Evolutionary conservation across 345 rosid genomes (phyloP), one percentile per base, ranked within the genome.

Genomic region (Bruguiera parviflora): DNA sequence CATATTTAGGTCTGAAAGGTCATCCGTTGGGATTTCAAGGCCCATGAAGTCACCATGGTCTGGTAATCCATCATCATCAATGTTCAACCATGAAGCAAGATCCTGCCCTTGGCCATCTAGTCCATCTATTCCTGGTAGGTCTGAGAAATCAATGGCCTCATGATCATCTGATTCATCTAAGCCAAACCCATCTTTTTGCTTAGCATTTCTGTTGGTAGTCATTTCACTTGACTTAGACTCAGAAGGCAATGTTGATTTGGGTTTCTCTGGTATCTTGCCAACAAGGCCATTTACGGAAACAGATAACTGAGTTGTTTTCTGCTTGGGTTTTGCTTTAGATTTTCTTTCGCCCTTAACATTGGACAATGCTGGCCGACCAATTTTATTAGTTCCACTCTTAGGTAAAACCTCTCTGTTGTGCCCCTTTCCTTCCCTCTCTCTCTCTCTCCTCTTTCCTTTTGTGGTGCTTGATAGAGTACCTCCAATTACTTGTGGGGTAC

Each of bases 11-110:
- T 95, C 98, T 58, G 97, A 82, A 77, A 95, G 95, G 78, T 95
- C 99, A 75, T 95, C 99, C 99, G 90, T 92, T 52, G 99, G 99
- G 78, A 95, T 95, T 78, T 92, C 94, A 71, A 95, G 99, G 71
- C 99, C 98, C 85, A 87, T 84, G 70, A 88, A 90, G 79, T 90
- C 98, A 22, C n/a, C 74, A 64, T 86, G 79, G 75, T 92, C 97
- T 76, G 85, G 97, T 75, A 92, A 83, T 66, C 84, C 91, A 66
- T 92, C 97, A 27, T 95, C 99, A 67, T 92, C 99, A 65, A 95
- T 87, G 82, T 87, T 89, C 83, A 95, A 81, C 99, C 99, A 95
- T 29, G 97, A 84, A 74, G 89, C 90, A 35, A 92, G 78, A 80
- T 95, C 99, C 71, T 91, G 86, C 47, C 87, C 92, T 78, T 89